Percentiles rank a stretch among this genome's conserved stretches.
These are phyloP conservation scores for Coemansia sp. DNA, from an alignment of 192 early-diverging fungal species.

Conservation along the genomic window DNA sequence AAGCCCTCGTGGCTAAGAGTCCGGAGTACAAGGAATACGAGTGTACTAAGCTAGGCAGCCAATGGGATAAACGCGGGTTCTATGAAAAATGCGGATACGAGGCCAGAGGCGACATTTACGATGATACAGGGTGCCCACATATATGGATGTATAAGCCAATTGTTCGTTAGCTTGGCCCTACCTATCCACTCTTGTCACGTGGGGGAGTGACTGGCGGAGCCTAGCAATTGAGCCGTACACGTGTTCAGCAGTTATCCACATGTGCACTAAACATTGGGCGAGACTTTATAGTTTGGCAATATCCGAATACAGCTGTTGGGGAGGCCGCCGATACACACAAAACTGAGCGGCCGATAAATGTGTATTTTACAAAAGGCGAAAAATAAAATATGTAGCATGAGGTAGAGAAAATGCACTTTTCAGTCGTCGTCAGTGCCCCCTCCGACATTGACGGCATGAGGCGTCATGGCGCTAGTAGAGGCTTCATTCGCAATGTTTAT, in stretches of 20 bases:
- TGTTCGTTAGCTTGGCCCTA: neutral
- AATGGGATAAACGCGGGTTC: constrained; percentile 37
- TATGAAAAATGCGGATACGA: constrained; percentile 39
- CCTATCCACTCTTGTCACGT: neutral
- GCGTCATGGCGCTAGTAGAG: neutral
- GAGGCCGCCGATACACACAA: too few relatives aligned
- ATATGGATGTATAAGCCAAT: constrained; percentile 40
- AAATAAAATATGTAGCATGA: neutral
- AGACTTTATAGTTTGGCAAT: neutral
- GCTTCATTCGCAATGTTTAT: neutral
- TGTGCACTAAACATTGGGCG: neutral
- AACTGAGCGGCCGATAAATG: too few relatives aligned
- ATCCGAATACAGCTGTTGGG: neutral
- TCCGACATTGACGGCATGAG: neutral
- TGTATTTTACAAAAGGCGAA: neutral
- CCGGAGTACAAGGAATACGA: neutral
- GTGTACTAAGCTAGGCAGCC: constrained; percentile 34
- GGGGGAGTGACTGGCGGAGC: neutral
- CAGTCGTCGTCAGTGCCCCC: neutral
- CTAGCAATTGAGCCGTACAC: neutral
- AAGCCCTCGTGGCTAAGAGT: constrained; percentile 7
- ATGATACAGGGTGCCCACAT: constrained; percentile 36
- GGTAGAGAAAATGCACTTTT: neutral
- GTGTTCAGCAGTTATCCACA: neutral
- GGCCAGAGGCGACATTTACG: constrained; percentile 29